Conservation (phyloP, 805 yeast species). For the Candida vaughaniae region DNA sequence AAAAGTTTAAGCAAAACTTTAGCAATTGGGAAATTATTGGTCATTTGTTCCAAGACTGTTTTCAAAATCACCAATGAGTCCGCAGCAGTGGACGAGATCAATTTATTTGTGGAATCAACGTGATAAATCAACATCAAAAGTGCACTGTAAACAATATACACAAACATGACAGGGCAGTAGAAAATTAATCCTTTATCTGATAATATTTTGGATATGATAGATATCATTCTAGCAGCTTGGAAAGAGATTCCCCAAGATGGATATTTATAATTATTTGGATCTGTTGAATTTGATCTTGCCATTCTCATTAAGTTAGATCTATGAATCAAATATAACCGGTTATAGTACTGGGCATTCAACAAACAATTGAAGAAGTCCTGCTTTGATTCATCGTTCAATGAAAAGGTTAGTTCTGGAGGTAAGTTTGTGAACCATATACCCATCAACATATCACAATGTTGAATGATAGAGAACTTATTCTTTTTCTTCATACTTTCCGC, state of each 20-base stretch:
- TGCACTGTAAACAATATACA: slow-evolving; percentile 61
- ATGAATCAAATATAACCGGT: slow-evolving; percentile 68
- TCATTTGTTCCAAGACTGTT: slow-evolving; percentile 37
- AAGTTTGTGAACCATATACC: slow-evolving; percentile 72
- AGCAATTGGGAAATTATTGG: slow-evolving; percentile 40
- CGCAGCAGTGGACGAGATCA: slow-evolving; percentile 41
- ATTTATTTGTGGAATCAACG: slow-evolving; percentile 44
- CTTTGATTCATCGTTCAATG: slow-evolving; percentile 51
- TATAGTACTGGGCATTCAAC: slow-evolving; percentile 68
- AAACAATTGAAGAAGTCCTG: slow-evolving; percentile 60
- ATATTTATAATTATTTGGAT: slow-evolving; percentile 47
- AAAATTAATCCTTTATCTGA: slow-evolving; percentile 47
- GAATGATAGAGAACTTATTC: slow-evolving; percentile 45
- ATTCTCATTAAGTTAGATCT: slow-evolving; percentile 61
- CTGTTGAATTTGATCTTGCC: slow-evolving; percentile 41
- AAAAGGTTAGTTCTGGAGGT: slow-evolving; percentile 61
- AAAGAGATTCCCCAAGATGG: slow-evolving; percentile 82
- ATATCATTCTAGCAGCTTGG: slow-evolving; percentile 77
- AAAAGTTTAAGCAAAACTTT: slow-evolving; percentile 34
- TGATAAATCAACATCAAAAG: slow-evolving; percentile 72
- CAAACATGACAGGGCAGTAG: slow-evolving; percentile 58
- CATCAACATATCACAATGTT: slow-evolving; percentile 74
- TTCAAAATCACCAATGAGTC: slow-evolving; percentile 40
- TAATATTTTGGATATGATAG: slow-evolving; percentile 59
- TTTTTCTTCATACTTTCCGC: slow-evolving; percentile 54